Percentiles rank a stretch among this genome's conserved stretches.
phyloP scores from a whole-genome alignment of 352 stramenopile genomes.

The Phytophthora megakarya region DNA sequence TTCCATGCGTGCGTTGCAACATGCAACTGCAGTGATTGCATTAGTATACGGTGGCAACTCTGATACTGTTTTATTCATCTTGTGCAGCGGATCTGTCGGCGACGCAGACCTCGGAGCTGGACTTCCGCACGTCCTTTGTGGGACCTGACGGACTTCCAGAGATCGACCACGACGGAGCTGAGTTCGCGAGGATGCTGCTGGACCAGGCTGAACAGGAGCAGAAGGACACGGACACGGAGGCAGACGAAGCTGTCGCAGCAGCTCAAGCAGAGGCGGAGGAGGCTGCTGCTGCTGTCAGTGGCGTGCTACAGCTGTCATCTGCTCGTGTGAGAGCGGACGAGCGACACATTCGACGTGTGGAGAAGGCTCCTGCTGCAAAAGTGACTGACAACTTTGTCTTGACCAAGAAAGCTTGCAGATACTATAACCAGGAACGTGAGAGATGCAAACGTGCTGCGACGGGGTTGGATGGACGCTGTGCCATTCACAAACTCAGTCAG shows the following conservation, averaged over 20 bases:
- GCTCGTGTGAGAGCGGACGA: conserved; percentile 16
- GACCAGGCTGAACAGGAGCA: conserved; percentile 66
- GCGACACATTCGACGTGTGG: not conserved
- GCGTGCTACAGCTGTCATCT: conserved; percentile 34
- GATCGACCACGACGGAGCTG: conserved; percentile 68
- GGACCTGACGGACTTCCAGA: conserved; percentile 60
- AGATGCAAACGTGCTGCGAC: conserved; percentile 67
- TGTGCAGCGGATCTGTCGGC: conserved; percentile 56
- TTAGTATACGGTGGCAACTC: not conserved
- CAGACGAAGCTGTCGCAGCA: conserved; percentile 20
- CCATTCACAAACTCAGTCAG: conserved; percentile 84
- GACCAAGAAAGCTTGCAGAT: conserved; percentile 61
- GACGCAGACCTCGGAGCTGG: conserved; percentile 61
- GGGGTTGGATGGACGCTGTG: conserved; percentile 76
- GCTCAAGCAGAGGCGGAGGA: conserved; percentile 31
- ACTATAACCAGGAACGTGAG: conserved; percentile 74
- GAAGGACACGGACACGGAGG: conserved; percentile 28
- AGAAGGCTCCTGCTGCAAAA: conserved; percentile 19
- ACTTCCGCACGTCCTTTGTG: conserved; percentile 78
- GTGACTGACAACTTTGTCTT: conserved; percentile 26
- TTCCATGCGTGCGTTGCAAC: conserved; percentile 45
- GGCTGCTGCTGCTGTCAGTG: conserved; percentile 18
- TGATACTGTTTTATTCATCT: conserved; percentile 2
- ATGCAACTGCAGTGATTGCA: not conserved
- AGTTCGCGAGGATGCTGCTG: conserved; percentile 76